Evolutionary conservation across 139 green algal genomes (phyloP), one percentile per base, ranked within the genome.

Genomic region (Zygnema cylindricum): DNA sequence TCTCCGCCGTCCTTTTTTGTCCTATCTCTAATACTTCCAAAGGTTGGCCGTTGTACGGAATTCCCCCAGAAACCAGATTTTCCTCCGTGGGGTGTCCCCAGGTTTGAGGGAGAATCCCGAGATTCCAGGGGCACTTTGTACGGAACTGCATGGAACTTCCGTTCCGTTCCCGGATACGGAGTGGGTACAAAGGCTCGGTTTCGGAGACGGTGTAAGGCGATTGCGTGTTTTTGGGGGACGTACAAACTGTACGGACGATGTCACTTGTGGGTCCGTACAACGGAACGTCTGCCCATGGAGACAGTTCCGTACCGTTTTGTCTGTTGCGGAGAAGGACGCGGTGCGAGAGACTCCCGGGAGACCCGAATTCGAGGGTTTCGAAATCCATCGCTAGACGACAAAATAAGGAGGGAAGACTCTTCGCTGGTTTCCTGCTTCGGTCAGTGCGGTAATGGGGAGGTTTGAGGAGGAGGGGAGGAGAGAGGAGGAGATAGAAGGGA

Each of bases 241-340:
- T 79, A 16, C 38, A 79, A 16, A 16, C 16, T 16, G 16, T 63
- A 16, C 16, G 49, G 49, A 63, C 49, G 49, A 63, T 7, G 49
- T 63, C 16, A 16, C 7, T 25, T n/a, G n/a, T n/a, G 49, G 49
- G 11, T 43, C 40, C 81, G 42, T 87, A 55, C 3, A 87, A 30
- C 30, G 81, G 42, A 23, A 87, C 55, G 30, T 38, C 81, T 30
- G 76, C 49, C 81, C 81, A 87, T 2, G 81, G 43, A 1, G 81
- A 87, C 33, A 87, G 35, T 30, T 41, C 30, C 49, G 49, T 43
- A n/a, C 36, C 49, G n/a, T n/a, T n/a, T n/a, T 87, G 42, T 43
- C 76, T 32, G 81, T 55, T 39, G 11, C 76, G 55, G 57, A 87
- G 81, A 23, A 87, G 43, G 30, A 69, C 49, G 25, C 55, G 76